phyloP scores from a whole-genome alignment of 2,329 filamentous ascomycete species.

The Lachnellula occidentalis region DNA sequence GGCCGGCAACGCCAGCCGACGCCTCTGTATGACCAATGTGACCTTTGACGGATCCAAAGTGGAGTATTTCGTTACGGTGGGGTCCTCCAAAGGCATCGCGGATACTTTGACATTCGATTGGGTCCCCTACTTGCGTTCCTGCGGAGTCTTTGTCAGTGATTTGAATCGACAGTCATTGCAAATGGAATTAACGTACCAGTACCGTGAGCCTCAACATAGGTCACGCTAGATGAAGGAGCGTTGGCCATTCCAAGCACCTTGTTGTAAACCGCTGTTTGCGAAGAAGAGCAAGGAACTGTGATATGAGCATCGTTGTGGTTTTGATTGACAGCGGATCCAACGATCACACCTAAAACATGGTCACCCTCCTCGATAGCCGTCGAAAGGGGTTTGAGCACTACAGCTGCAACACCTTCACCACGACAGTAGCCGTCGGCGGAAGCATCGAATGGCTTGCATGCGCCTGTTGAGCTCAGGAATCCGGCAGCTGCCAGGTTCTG shows the following conservation, averaged over 20 bases:
- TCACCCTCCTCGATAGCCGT: constrained; percentile 49
- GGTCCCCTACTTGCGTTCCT: constrained; percentile 26
- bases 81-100: constrained; percentile 6
- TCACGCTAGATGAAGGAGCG: background rate
- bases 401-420: constrained; percentile 56
- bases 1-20: constrained; percentile 36
- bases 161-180: background rate
- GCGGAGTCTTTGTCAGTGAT: background rate
- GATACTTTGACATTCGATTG: constrained; percentile 18
- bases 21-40: constrained; percentile 42
- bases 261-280: constrained; percentile 17
- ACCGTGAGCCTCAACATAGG: constrained; percentile 31
- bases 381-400: constrained; percentile 33
- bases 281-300: constrained; percentile 18
- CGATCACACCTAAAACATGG: constrained; percentile 49
- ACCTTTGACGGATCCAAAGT: constrained; percentile 31
- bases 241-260: background rate
- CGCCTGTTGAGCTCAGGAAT: constrained; percentile 27
- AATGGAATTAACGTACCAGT: constrained; percentile 34
- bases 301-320: constrained; percentile 9
- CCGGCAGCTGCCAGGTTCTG: constrained; percentile 1
- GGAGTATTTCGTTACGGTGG: background rate
- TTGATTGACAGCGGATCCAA: constrained; percentile 44
- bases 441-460: constrained; percentile 45
- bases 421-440: constrained; percentile 57